Conservation (phyloP, 2,329 filamentous ascomycete species). For the Sphaerulina musiva region DNA sequence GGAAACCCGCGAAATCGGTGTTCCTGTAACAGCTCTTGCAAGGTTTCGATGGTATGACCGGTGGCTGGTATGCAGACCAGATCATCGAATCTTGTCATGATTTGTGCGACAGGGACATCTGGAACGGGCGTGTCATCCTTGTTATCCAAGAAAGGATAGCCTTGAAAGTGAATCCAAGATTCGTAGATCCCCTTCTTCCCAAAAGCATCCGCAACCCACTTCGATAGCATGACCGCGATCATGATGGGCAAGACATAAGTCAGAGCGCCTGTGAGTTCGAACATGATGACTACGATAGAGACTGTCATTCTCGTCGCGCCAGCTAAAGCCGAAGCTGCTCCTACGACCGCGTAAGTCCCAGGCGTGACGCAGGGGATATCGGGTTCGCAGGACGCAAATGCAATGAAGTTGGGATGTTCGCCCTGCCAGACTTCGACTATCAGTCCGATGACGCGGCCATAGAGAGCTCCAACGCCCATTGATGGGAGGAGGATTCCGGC, state of each 20-base stretch:
- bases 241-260: slow-evolving; percentile 98
- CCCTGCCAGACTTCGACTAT: slow-evolving; percentile 82
- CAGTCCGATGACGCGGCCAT: slow-evolving; percentile 82
- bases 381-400: slow-evolving; percentile 72
- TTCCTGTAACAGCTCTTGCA: slow-evolving; percentile 62
- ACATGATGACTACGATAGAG: slow-evolving; percentile 98
- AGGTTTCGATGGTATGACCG: slow-evolving; percentile 68
- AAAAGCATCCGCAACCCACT: slow-evolving; percentile 97
- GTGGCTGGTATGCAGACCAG: slow-evolving; percentile 80
- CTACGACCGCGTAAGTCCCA: slow-evolving; percentile 93
- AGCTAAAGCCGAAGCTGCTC: slow-evolving; percentile 86
- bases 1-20: slow-evolving; percentile 87
- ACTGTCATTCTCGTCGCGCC: slow-evolving; percentile 95
- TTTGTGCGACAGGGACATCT: slow-evolving; percentile 74
- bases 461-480: slow-evolving; percentile 89
- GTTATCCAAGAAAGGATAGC: slow-evolving; percentile 92
- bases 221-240: slow-evolving; percentile 96
- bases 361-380: slow-evolving; percentile 85
- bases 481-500: slow-evolving; percentile 94
- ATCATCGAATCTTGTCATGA: slow-evolving; percentile 92
- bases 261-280: slow-evolving; percentile 91
- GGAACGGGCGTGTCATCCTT: slow-evolving; percentile 70
- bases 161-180: slow-evolving; percentile 92
- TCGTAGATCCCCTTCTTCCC: slow-evolving; percentile 93
- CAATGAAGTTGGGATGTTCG: slow-evolving; percentile 66